Percentiles rank a stretch among this genome's conserved stretches.
phyloP scores from a whole-genome alignment of 1,139 yeast genomes.

The Yamadazyma oceani region DNA sequence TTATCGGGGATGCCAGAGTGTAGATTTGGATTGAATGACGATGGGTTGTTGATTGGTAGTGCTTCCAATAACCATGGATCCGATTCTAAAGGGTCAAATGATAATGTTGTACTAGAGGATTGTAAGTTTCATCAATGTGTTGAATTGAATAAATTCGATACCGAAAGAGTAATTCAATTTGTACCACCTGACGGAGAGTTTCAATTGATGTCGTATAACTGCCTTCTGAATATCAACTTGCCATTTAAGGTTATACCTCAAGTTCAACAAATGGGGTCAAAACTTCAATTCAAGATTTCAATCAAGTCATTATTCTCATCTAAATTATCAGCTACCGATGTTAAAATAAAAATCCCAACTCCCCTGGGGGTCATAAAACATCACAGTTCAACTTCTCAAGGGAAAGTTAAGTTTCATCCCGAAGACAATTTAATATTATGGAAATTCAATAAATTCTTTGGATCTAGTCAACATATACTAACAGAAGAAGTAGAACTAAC shows the following conservation, averaged over 20 bases:
- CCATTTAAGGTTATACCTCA: conserved; percentile 75
- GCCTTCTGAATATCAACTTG: conserved; percentile 53
- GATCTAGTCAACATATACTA: conserved; percentile 61
- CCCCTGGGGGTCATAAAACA: conserved; percentile 63
- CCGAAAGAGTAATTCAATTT: conserved; percentile 76
- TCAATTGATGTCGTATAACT: conserved; percentile 77
- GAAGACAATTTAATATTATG: conserved; percentile 67
- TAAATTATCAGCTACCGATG: conserved; percentile 65
- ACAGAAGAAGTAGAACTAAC: conserved; percentile 50
- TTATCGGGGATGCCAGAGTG: conserved; percentile 76
- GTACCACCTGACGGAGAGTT: conserved; percentile 94
- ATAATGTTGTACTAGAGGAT: conserved; percentile 62
- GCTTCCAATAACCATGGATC: conserved; percentile 8
- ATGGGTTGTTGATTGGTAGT: conserved; percentile 23
- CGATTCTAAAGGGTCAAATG: conserved; percentile 11
- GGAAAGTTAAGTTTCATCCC: conserved; percentile 68
- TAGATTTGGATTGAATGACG: conserved; percentile 60
- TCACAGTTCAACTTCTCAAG: conserved; percentile 52
- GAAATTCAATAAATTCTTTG: conserved; percentile 69
- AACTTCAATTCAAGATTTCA: conserved; percentile 57
- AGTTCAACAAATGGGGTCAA: conserved; percentile 53
- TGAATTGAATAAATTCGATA: conserved; percentile 75
- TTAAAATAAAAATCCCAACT: conserved; percentile 64
- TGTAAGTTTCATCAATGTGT: conserved; percentile 92
- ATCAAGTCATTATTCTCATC: conserved; percentile 63